Evolutionary conservation across 257 asterid species (phyloP).

Genomic region (Solanum paucissectum): DNA sequence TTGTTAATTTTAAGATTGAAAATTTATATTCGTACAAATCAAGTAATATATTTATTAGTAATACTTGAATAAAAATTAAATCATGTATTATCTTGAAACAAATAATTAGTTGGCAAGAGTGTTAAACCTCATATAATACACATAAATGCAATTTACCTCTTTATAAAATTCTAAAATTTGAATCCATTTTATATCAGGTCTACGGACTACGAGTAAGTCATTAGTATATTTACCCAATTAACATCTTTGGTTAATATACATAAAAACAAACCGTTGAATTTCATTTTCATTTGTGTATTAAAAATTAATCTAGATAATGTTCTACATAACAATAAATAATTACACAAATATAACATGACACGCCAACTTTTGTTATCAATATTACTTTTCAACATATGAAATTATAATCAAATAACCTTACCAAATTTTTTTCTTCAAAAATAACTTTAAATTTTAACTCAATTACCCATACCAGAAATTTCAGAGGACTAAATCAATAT

Average conservation of each 20-base stretch:
- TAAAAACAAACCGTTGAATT: neutral
- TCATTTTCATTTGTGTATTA: fast-evolving
- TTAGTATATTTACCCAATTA: neutral
- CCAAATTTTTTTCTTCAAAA: neutral
- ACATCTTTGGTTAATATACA: neutral
- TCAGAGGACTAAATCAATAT: neutral
- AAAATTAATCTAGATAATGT: neutral
- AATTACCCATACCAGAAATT: neutral
- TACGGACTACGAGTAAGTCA: neutral
- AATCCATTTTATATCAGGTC: neutral
- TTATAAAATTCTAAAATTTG: neutral
- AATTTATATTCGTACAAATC: neutral
- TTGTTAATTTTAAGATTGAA: neutral
- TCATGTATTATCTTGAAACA: neutral
- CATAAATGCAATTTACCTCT: neutral
- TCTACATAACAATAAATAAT: neutral
- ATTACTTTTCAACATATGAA: neutral
- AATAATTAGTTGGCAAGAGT: neutral
- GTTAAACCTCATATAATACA: neutral
- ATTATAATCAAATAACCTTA: neutral
- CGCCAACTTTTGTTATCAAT: neutral
- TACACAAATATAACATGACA: too few species aligned
- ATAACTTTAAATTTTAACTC: neutral
- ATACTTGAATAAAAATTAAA: neutral
- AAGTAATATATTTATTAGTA: neutral